Evolutionary conservation across 805 yeast species (phyloP), one percentile per base, ranked within the genome.

Genomic region (Huiozyma sinensis): DNA sequence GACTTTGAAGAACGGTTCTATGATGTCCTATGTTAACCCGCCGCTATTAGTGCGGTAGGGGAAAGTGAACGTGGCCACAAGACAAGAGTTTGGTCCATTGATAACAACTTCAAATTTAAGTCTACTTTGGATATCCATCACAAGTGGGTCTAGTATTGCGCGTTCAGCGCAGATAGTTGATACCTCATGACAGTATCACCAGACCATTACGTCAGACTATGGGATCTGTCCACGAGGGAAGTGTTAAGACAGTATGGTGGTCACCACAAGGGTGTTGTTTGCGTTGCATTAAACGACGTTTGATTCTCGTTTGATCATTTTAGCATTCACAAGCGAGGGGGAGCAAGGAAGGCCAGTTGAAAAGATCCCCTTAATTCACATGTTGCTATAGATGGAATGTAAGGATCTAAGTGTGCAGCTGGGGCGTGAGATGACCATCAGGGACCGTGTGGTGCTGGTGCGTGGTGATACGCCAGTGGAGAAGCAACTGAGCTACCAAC

Each of bases 111-210:
- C 53, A 73, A 75, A 35, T 66, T 88, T 51, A 97, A 92, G 58
- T 85, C 95, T 0, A 83, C 92, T 0, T 69, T 90, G n/a, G 81
- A 83, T 52, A 95, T 95, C 4, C 98, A 92, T 58, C 97, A 90
- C 64, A 70, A 97, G 43, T 92, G 98, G 98, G 98, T 92, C 3
- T 92, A 98, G 98, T 98, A 92, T 65, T 90, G 97, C 66, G 96
- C 97, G 0, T 92, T 92, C 60, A 83, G 95, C 65, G 98, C 98
- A 0, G 98, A 92, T 58, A 82, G 94, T 48, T 97, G 98, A 0
- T 92, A 92, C 58, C 67, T 92, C 47, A 97, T 92, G 3, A 92
- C 98, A 0, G 97, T 97, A 0, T 87, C 96, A 52, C 83, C 95
- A 5, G 98, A 92, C 61, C 97, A 90, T 61, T 90, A 87, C 57